These are phyloP conservation scores for Irpex rosettiformis DNA, from an alignment of 1,284 basidiomycete genomes.

Conservation along the genomic window DNA sequence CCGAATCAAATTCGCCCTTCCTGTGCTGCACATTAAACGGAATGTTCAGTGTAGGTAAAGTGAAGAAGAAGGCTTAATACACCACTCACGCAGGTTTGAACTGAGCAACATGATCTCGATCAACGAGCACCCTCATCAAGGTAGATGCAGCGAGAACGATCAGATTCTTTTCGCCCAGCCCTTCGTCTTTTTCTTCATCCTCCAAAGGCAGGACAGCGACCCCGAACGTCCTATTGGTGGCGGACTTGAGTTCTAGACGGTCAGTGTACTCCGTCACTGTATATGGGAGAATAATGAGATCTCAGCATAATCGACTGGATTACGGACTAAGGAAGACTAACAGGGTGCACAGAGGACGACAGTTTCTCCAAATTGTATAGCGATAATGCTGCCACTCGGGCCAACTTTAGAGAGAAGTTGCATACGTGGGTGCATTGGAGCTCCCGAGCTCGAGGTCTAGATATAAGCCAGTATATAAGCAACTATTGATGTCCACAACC, in stretches of 20 bases:
- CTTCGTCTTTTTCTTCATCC: conserved; percentile 37
- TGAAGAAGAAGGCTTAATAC: background rate
- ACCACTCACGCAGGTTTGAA: conserved; percentile 56
- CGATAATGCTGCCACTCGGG: conserved; percentile 43
- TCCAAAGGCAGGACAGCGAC: conserved; percentile 47
- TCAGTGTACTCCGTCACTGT: conserved; percentile 69
- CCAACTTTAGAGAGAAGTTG: conserved; percentile 43
- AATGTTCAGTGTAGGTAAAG: background rate
- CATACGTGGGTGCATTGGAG: conserved; percentile 67
- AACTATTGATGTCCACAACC: background rate
- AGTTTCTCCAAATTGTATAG: conserved; percentile 73
- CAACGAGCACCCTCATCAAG: conserved; percentile 63
- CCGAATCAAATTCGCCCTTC: conserved; percentile 68
- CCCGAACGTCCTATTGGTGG: conserved; percentile 65
- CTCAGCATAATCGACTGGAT: background rate
- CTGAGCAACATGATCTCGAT: conserved; percentile 54
- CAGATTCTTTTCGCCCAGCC: conserved; percentile 22
- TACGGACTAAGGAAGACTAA: conserved; percentile 24
- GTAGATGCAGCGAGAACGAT: conserved; percentile 63
- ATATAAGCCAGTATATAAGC: conserved; percentile 4
- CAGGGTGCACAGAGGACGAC: conserved; percentile 69
- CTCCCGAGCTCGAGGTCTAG: conserved; percentile 60
- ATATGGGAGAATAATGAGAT: background rate
- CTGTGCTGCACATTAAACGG: conserved; percentile 38
- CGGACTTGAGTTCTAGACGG: conserved; percentile 66